phyloP scores from a whole-genome alignment of 768 basidiomycete genomes.

The Pleurotus pulmonarius region DNA sequence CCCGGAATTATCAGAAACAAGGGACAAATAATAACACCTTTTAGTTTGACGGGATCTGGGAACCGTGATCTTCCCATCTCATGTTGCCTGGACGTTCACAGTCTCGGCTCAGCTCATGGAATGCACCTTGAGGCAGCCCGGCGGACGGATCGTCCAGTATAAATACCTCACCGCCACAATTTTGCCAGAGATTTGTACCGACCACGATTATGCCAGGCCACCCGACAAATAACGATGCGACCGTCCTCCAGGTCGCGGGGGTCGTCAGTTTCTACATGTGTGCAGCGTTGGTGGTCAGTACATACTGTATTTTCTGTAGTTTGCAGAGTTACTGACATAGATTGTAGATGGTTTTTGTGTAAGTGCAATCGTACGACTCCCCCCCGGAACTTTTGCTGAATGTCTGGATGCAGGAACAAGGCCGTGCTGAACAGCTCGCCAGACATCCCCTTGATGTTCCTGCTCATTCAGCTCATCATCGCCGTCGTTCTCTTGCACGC shows the following conservation, averaged over 20 bases:
- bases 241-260: conserved; percentile 52
- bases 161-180: too few species aligned
- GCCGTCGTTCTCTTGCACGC: conserved; percentile 63
- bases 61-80: too few species aligned
- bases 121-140: too few species aligned
- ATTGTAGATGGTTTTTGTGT: conserved; percentile 52
- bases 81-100: too few species aligned
- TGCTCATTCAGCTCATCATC: conserved; percentile 64
- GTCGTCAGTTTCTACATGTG: conserved; percentile 80
- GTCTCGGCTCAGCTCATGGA: too few species aligned
- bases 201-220: not conserved
- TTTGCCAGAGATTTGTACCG: too few species aligned
- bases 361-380: conserved; percentile 10
- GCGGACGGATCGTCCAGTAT: too few species aligned
- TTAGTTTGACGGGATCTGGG: too few species aligned
- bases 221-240: conserved; percentile 21
- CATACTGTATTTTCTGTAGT: conserved; percentile 3
- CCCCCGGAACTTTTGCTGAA: too few species aligned
- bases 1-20: too few species aligned
- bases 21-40: too few species aligned
- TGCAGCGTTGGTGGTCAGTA: conserved; percentile 67
- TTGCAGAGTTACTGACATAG: not conserved
- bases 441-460: conserved; percentile 63
- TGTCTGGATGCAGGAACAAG: conserved; percentile 53
- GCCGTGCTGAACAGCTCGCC: conserved; percentile 67